phyloP scores from a whole-genome alignment of 2,329 filamentous ascomycete species.

The Dothidotthia symphoricarpi region DNA sequence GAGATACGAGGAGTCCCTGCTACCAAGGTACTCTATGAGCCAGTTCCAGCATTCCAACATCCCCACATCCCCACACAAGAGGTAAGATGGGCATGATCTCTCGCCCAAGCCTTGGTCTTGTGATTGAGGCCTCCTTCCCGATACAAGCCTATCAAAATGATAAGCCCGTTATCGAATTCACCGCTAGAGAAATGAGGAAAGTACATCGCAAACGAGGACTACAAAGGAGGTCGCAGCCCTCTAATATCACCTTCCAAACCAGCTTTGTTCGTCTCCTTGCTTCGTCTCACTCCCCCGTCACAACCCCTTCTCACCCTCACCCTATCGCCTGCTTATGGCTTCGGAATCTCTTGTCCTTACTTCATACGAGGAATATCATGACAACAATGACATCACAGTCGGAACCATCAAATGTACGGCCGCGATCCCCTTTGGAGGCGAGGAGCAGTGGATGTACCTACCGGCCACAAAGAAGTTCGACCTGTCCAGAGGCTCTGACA shows the following conservation, averaged over 20 bases:
- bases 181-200: slow-evolving; percentile 19
- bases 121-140: slow-evolving; percentile 14
- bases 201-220: slow-evolving; percentile 3
- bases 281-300: background rate
- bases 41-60: background rate
- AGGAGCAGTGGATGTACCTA: slow-evolving; percentile 44
- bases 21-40: too few relatives aligned
- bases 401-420: slow-evolving; percentile 39
- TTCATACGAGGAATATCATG: slow-evolving; percentile 13
- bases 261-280: background rate
- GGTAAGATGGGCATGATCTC: background rate
- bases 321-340: slow-evolving; percentile 5
- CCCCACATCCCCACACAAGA: background rate
- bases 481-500: slow-evolving; percentile 39
- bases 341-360: slow-evolving; percentile 14
- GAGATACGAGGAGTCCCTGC: too few relatives aligned
- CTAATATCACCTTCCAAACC: too few relatives aligned
- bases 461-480: slow-evolving; percentile 45
- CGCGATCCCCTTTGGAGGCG: slow-evolving; percentile 44
- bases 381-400: slow-evolving; percentile 17
- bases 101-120: slow-evolving; percentile 2
- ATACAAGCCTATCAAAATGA: slow-evolving; percentile 32
- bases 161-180: slow-evolving; percentile 27
- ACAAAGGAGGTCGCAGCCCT: slow-evolving; percentile 9
- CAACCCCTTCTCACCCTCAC: background rate